These are phyloP conservation scores for Anacardium occidentale DNA, from an alignment of 345 rosid genomes.

Conservation along the genomic window DNA sequence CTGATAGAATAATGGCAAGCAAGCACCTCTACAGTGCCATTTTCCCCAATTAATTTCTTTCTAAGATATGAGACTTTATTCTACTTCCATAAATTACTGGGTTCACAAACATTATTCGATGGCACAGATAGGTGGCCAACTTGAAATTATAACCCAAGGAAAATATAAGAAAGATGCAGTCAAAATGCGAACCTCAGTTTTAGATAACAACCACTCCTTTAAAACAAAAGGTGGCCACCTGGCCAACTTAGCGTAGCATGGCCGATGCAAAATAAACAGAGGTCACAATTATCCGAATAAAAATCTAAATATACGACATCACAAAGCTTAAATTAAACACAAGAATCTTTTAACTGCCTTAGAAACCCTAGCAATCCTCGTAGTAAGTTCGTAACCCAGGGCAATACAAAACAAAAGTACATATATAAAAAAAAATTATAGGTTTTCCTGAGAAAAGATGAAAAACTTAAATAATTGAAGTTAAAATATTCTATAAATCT, in stretches of 20 bases:
- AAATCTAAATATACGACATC: background rate
- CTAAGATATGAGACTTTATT: background rate
- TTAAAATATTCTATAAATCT: background rate
- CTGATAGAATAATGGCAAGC: background rate
- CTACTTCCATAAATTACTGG: background rate
- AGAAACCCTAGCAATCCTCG: background rate
- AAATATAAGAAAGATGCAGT: background rate
- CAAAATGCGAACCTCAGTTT: background rate
- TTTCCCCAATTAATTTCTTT: background rate
- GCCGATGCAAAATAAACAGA: background rate
- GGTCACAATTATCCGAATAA: background rate
- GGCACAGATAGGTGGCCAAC: background rate
- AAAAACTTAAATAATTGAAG: background rate
- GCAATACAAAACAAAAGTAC: background rate
- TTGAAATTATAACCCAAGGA: no score
- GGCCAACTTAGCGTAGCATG: constrained; percentile 1
- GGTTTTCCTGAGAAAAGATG: background rate
- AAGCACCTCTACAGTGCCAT: background rate
- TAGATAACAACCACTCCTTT: background rate
- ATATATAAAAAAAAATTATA: background rate
- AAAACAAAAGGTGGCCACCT: background rate
- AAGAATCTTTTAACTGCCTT: background rate
- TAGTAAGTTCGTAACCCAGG: background rate
- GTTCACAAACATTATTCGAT: constrained; percentile 1
- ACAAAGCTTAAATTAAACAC: background rate